Conservation (phyloP, 2,329 filamentous ascomycete genomes). For the Penicillium brevicompactum region DNA sequence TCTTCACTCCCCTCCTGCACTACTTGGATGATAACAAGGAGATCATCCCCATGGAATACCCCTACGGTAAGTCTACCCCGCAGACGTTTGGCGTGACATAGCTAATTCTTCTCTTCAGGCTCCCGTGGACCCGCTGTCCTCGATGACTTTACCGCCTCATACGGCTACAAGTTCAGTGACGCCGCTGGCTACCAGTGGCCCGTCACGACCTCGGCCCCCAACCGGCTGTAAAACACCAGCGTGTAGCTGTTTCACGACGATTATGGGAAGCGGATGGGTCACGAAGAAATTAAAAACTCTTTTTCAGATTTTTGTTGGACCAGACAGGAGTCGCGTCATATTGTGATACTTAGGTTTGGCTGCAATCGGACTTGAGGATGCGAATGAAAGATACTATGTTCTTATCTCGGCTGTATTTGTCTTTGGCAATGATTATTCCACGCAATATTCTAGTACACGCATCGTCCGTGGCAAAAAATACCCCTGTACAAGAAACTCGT, state of each 20-base stretch:
- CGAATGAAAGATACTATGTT: conserved; percentile 17
- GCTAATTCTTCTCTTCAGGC: conserved; percentile 55
- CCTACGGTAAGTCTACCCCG: conserved; percentile 74
- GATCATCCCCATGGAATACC: conserved; percentile 99
- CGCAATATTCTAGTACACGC: too few species aligned
- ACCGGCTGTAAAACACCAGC: conserved; percentile 70
- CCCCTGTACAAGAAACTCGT: too few species aligned
- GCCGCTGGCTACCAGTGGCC: conserved; percentile 96
- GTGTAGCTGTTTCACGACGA: conserved; percentile 25
- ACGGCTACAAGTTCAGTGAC: conserved; percentile 98
- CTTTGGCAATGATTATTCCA: background rate
- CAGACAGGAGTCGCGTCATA: conserved; percentile 16
- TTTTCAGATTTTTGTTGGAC: conserved; percentile 8
- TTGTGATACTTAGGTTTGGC: conserved; percentile 10
- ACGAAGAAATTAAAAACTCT: conserved; percentile 28
- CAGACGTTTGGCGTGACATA: background rate
- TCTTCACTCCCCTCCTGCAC: conserved; percentile 95
- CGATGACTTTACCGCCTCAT: conserved; percentile 96
- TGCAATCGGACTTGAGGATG: conserved; percentile 8
- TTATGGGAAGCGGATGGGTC: conserved; percentile 24
- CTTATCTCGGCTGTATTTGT: conserved; percentile 1
- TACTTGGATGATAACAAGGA: conserved; percentile 99
- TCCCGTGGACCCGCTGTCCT: conserved; percentile 94
- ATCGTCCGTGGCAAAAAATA: too few species aligned
- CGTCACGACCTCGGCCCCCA: conserved; percentile 68